Conservation (phyloP, 2,329 filamentous ascomycete species). For the Helicocarpus griseus region DNA sequence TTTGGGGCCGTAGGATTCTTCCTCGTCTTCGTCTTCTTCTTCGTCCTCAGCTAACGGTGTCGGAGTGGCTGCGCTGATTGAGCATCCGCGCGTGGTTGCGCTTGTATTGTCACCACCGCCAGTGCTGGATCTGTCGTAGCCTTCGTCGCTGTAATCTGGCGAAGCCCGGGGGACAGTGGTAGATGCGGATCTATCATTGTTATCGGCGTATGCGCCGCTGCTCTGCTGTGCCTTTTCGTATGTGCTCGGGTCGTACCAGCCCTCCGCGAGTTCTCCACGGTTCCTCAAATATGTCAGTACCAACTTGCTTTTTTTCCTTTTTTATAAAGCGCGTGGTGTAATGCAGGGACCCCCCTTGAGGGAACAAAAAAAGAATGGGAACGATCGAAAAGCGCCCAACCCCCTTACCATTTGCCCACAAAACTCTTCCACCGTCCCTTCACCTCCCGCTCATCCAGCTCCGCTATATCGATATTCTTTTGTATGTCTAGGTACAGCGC, state of each 20-base stretch:
- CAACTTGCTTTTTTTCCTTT: not conserved
- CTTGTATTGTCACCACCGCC: not conserved
- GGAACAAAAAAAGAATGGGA: not conserved
- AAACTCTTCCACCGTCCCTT: conserved; percentile 92
- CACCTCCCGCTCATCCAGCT: conserved; percentile 63
- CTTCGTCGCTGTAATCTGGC: conserved; percentile 16
- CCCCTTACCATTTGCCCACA: conserved; percentile 64
- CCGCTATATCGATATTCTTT: conserved; percentile 61
- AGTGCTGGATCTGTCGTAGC: not conserved
- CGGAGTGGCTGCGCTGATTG: not conserved
- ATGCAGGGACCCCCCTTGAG: not conserved
- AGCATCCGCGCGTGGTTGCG: not conserved
- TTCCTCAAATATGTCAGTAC: conserved; percentile 57
- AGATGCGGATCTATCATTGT: conserved; percentile 10
- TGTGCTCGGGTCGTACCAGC: conserved; percentile 83
- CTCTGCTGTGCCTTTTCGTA: conserved; percentile 45
- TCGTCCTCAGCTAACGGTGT: too few species aligned
- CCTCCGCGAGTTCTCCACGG: conserved; percentile 70
- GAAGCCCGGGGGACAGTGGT: conserved; percentile 11
- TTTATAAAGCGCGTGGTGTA: not conserved
- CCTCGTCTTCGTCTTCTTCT: conserved; percentile 41
- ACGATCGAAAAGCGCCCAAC: conserved; percentile 4
- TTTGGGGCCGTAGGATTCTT: conserved; percentile 53
- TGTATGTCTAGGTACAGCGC: conserved; percentile 81
- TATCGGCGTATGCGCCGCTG: conserved; percentile 11